A percentile compares a stretch with the other conserved stretches of the same genome.
phyloP scores from a whole-genome alignment of 768 basidiomycete genomes.

The Lactarius psammicola region DNA sequence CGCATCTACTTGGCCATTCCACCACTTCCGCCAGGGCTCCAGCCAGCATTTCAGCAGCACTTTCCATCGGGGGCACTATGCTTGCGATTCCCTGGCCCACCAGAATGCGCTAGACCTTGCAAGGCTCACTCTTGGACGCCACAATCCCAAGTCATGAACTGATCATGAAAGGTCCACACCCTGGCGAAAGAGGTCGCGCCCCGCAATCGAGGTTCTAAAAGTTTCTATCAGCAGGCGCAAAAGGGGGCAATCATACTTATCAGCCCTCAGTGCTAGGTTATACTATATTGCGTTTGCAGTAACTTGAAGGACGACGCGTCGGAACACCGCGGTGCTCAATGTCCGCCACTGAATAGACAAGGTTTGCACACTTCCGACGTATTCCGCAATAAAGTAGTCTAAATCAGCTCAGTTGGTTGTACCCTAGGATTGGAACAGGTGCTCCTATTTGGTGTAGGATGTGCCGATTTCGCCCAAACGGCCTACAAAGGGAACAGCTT shows the following conservation, averaged over 20 bases:
- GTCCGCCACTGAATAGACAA: not conserved
- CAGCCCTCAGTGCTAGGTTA: not conserved
- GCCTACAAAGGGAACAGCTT: slow-evolving; percentile 6
- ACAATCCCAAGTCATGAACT: too few species aligned
- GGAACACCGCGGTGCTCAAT: not conserved
- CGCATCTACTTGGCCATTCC: too few species aligned
- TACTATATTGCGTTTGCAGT: not conserved
- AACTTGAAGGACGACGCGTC: not conserved
- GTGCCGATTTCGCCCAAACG: slow-evolving; percentile 4
- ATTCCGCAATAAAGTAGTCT: not conserved
- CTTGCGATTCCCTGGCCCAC: too few species aligned
- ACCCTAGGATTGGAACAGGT: slow-evolving; percentile 8
- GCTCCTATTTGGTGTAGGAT: not conserved
- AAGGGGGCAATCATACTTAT: not conserved
- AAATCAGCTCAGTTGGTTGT: not conserved
- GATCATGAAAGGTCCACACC: too few species aligned
- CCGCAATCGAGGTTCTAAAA: too few species aligned
- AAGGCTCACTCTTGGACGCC: too few species aligned
- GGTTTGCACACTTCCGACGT: not conserved
- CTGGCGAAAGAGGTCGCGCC: too few species aligned
- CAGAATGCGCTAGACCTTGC: too few species aligned
- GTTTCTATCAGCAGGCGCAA: not conserved
- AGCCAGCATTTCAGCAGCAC: too few species aligned
- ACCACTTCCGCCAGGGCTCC: too few species aligned
- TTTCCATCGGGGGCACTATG: too few species aligned